These are phyloP conservation scores for Zea luxurians DNA, from an alignment of 176 grass and related monocot species.

Conservation along the genomic window DNA sequence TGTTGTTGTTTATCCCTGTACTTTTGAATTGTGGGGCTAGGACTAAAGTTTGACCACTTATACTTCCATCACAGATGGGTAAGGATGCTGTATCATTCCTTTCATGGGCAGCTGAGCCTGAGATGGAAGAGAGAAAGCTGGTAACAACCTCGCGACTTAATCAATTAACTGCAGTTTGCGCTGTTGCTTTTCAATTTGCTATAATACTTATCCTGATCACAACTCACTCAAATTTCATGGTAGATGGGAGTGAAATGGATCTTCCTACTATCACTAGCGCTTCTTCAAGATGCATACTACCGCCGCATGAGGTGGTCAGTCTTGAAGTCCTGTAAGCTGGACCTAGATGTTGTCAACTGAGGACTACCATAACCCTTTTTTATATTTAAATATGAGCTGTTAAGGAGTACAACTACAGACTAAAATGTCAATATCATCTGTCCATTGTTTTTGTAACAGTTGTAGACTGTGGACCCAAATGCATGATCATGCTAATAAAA, in stretches of 20 bases:
- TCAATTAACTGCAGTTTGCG: background rate
- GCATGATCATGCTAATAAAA: background rate
- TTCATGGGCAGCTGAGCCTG: constrained; percentile 95
- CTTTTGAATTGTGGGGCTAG: background rate
- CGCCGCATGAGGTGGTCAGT: constrained; percentile 94
- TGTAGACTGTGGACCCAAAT: too few species aligned
- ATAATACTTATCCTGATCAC: background rate
- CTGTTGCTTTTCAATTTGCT: background rate
- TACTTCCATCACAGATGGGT: constrained; percentile 68
- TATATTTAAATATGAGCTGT: constrained; percentile 12
- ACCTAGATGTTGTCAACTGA: constrained; percentile 93
- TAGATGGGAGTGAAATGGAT: constrained; percentile 99
- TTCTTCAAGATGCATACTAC: constrained; percentile 98
- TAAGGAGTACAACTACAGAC: constrained; percentile 24
- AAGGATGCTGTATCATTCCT: constrained; percentile 94
- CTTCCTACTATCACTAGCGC: constrained; percentile 87
- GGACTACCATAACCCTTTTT: constrained; percentile 29
- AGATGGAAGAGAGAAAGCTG: constrained; percentile 99
- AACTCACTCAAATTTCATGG: constrained; percentile 11
- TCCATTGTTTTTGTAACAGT: too few species aligned
- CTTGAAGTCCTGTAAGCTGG: constrained; percentile 86
- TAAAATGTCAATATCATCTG: background rate
- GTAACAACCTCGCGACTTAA: constrained; percentile 42
- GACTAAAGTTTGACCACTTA: constrained; percentile 9
- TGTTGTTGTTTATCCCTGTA: background rate